Evolutionary conservation across 257 asterid genomes (phyloP), one percentile per base, ranked within the genome.

Genomic region (Penstemon eatonii): DNA sequence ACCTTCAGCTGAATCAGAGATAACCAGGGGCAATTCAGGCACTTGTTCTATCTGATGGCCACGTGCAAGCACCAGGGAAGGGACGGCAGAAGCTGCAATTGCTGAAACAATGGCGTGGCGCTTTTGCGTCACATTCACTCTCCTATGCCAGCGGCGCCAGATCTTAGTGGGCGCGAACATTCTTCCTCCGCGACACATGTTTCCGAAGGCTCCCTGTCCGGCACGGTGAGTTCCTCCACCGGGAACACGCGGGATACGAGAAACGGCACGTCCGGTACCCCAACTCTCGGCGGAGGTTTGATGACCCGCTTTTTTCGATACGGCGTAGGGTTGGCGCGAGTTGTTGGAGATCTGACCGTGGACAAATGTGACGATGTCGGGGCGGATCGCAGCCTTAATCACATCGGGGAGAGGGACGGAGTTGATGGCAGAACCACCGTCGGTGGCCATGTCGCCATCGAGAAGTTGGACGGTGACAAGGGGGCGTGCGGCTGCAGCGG

Each of bases 41-140:
- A 83, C 85, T 0, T 78, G 50, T 5, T 83, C 80, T 1, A 83
- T 62, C 6, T 76, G 72, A 40, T 83, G 89, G 0, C 89, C 89
- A 0, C 86, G 80, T 1, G 89, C 80, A 55, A 81, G 69, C 9
- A 83, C 86, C 3, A 83, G 66, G 0, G 86, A 60, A 0, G 86
- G 84, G 8, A 83, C 56, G 5, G 63, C 63, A 36, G 63, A 57
- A 9, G 63, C 63, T 1, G 44, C 63, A 0, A 57, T 57, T 13
- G 63, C 44, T 3, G 63, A 57, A 9, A 57, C 42, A 15, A 57
- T 13, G 10, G 63, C 63, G 63, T 57, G 63, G 9, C 63, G 41
- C 13, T 57, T 57, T 5, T 57, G 63, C 8, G 44, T 57, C 7
- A 57, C 63, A 37, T 57, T 57, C 44, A 57, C 43, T 42, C 15